These are phyloP conservation scores for Dendryphion nanum DNA, from an alignment of 2,329 filamentous ascomycete species.

Conservation along the genomic window DNA sequence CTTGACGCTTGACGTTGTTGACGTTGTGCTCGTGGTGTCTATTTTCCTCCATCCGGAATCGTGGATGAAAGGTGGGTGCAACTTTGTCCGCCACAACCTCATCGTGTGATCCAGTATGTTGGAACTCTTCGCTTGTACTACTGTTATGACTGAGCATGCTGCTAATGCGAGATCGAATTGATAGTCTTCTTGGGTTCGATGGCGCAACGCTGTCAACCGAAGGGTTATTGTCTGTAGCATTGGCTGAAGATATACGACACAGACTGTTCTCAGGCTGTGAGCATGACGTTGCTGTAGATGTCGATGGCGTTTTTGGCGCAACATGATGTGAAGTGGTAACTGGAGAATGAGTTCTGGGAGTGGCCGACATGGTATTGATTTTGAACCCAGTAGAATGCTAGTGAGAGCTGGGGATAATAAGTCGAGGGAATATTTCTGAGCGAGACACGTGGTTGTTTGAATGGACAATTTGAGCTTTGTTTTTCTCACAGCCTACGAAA, in stretches of 20 bases:
- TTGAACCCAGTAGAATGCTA: not conserved
- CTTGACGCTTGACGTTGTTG: slow-evolving; percentile 85
- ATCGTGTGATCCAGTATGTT: not conserved
- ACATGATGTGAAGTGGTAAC: not conserved
- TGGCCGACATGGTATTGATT: not conserved
- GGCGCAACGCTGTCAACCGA: not conserved
- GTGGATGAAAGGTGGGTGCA: slow-evolving; percentile 27
- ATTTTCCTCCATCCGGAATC: slow-evolving; percentile 60
- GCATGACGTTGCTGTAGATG: not conserved
- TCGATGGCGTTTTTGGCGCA: not conserved
- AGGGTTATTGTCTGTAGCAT: not conserved
- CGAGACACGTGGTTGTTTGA: not conserved
- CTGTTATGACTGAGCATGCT: not conserved
- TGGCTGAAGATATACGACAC: not conserved
- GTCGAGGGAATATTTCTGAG: not conserved
- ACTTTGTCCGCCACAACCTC: slow-evolving; percentile 18
- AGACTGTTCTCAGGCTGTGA: not conserved
- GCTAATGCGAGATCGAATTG: not conserved
- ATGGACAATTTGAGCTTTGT: not conserved
- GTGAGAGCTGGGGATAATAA: no score
- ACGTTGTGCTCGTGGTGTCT: slow-evolving; percentile 84
- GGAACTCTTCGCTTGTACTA: not conserved
- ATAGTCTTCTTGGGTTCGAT: not conserved
- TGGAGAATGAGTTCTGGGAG: not conserved
- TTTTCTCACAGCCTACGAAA: no score